Evolutionary conservation across 495 filamentous ascomycete genomes (phyloP).

Genomic region (Daldinia concentrica): DNA sequence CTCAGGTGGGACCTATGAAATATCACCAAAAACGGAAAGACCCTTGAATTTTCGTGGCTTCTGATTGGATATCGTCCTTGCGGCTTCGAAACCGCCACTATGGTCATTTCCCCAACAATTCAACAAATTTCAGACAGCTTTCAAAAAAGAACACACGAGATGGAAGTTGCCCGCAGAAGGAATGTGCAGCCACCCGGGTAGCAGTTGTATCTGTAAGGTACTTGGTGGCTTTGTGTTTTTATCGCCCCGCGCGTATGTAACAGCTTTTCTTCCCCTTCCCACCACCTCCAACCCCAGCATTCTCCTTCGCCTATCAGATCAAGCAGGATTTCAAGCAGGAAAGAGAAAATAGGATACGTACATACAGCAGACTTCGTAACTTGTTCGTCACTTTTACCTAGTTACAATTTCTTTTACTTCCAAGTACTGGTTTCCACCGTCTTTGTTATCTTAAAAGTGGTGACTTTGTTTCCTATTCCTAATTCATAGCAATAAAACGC

Average conservation of each 20-base stretch:
- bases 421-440: conserved; percentile 9
- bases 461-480: conserved; percentile 3
- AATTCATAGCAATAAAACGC: not conserved
- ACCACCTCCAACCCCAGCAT: conserved; percentile 22
- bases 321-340: conserved; percentile 11
- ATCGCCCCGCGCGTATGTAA: conserved; percentile 17
- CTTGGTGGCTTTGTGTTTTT: conserved; percentile 10
- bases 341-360: not conserved
- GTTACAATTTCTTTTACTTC: conserved; percentile 4
- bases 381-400: conserved; percentile 16
- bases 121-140: conserved; percentile 47
- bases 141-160: conserved; percentile 31
- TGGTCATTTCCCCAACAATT: conserved; percentile 49
- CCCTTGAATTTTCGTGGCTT: conserved; percentile 13
- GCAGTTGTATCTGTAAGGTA: conserved; percentile 21
- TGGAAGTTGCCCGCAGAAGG: conserved; percentile 6
- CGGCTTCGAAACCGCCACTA: conserved; percentile 39
- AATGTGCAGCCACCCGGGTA: not conserved
- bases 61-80: conserved; percentile 40
- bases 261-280: conserved; percentile 7
- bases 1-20: conserved; percentile 20
- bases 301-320: conserved; percentile 23
- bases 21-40: conserved; percentile 42
- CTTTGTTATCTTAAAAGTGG: conserved; percentile 14
- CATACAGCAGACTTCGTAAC: conserved; percentile 4